Evolutionary conservation across 495 filamentous ascomycete species (phyloP), one percentile per base, ranked within the genome.

Genomic region (Clavariopsis aquatica): DNA sequence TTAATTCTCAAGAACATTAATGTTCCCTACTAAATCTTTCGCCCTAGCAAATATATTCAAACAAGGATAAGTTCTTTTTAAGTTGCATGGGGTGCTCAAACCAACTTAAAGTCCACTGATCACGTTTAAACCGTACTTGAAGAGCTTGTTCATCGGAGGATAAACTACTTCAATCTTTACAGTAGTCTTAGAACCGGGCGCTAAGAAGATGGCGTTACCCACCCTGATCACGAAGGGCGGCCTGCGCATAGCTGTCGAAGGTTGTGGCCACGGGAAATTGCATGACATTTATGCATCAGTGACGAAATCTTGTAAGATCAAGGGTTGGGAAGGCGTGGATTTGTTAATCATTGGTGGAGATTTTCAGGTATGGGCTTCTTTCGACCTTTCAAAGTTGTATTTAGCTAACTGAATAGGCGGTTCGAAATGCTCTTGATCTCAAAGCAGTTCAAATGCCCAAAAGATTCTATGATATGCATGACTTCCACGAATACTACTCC

Each of bases 401-500:
- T 26, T 65, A 49, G 69, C 68, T 78, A 57, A 78, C 60, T 52
- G 41, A 8, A 9, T 17, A 92, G 86, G 87, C 94, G 17, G 85
- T 93, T 36, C 91, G 94, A 56, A 98, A 98, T 76, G 82, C 87
- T 1, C 83, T 86, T 53, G 94, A 98, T 73, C 81, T 97, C 49
- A 88, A 88, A 46, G 87, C 87, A 76, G 91, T 97, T 83, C 88
- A 90, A 1, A 87, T 93, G 29, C 94, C 93, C 0, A 71, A 77
- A 56, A 97, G 96, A 74, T 98, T 88, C 75, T 88, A 88, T 41
- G 75, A 84, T 27, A 83, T 98, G 53, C 89, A 88, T 6, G 94
- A 98, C 75, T 98, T 98, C 67, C 87, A 92, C 64, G 85, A 90
- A 54, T 98, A 97, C 77, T 98, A 98, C 76, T 89, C 84, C 57